A percentile compares a stretch with the other conserved stretches of the same genome.
Evolutionary conservation across 1,284 basidiomycete species (phyloP).

Genomic region (Melampsora americana): DNA sequence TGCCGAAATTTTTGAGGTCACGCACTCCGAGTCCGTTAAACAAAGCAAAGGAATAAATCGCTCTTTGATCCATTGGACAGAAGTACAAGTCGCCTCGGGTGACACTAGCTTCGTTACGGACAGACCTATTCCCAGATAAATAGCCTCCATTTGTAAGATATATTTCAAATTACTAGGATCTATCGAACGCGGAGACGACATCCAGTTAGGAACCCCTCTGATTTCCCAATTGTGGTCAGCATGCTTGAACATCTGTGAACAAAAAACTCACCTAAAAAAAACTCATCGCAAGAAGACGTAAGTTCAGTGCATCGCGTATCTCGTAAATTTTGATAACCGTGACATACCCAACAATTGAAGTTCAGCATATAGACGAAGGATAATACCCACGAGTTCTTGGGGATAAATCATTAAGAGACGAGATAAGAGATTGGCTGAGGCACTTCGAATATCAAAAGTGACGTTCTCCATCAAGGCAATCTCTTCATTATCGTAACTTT

Average conservation of each 20-base stretch:
- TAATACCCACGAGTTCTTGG: constrained; percentile 17
- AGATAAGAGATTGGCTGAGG: constrained; percentile 32
- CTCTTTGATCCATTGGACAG: constrained; percentile 22
- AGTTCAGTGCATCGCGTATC: constrained; percentile 2
- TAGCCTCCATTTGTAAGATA: constrained; percentile 28
- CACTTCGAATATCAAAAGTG: constrained; percentile 29
- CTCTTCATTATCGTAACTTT: constrained; percentile 38
- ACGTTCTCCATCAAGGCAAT: constrained; percentile 21
- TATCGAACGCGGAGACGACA: background rate
- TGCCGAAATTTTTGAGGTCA: background rate
- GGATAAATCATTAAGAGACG: constrained; percentile 19
- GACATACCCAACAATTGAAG: background rate
- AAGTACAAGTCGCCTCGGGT: constrained; percentile 14
- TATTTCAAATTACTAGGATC: constrained; percentile 21
- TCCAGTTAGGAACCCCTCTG: background rate
- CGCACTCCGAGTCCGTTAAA: constrained; percentile 25
- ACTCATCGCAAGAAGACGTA: constrained; percentile 16
- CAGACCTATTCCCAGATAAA: constrained; percentile 27
- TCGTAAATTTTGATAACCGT: background rate
- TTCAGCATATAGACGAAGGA: constrained; percentile 18
- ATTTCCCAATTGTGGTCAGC: background rate
- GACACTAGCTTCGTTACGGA: constrained; percentile 17
- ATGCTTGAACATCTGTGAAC: background rate
- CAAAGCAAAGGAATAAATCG: constrained; percentile 33
- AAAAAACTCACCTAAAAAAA: constrained; percentile 10